A percentile compares a stretch with the other conserved stretches of the same genome.
phyloP scores from a whole-genome alignment of 257 asterid genomes.

The Solanum raphanifolium region DNA sequence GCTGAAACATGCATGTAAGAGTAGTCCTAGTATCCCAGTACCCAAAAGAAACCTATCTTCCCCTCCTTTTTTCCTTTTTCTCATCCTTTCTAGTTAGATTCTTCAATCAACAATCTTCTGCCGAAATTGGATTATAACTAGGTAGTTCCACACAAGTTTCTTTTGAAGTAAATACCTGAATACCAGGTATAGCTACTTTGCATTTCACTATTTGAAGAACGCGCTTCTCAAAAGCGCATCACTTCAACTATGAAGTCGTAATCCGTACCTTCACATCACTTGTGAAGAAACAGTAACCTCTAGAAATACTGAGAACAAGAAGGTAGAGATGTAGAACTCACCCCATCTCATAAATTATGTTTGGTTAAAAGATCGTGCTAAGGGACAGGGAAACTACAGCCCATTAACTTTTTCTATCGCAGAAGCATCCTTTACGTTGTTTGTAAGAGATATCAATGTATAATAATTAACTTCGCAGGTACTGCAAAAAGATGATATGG shows the following conservation, averaged over 20 bases:
- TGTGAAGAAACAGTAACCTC: not conserved
- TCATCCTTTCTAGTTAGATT: not conserved
- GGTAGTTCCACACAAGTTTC: not conserved
- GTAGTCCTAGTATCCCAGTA: not conserved
- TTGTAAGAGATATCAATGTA: not conserved
- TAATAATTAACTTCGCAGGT: not conserved
- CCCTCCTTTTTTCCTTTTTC: not conserved
- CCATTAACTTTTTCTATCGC: not conserved
- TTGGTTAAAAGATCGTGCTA: not conserved
- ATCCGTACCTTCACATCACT: not conserved
- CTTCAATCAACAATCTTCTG: not conserved
- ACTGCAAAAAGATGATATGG: not conserved
- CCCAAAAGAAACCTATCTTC: not conserved
- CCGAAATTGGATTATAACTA: not conserved
- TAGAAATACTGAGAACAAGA: not conserved
- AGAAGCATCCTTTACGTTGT: not conserved
- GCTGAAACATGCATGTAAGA: not conserved
- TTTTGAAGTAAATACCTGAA: not conserved
- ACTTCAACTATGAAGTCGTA: not conserved
- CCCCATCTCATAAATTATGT: not conserved
- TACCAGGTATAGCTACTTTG: not conserved
- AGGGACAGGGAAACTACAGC: not conserved
- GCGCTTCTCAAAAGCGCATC: not conserved
- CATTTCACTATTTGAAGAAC: not conserved
- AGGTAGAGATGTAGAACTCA: not conserved